These are phyloP conservation scores for Cokeromyces recurvatus DNA, from an alignment of 371 early-diverging fungal species.

Conservation along the genomic window DNA sequence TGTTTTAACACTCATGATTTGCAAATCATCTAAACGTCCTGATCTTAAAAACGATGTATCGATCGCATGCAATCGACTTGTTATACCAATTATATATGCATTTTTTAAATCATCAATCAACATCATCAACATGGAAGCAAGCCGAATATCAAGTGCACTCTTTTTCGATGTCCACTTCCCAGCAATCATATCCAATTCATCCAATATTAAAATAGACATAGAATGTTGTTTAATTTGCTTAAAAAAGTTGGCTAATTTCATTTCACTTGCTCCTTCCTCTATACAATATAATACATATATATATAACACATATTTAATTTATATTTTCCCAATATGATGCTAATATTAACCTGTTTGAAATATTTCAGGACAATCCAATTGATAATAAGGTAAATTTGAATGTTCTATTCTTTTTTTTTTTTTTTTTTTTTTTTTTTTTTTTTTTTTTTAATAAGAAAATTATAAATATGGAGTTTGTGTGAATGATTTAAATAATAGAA, in stretches of 20 bases:
- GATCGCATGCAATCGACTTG: slow-evolving; percentile 55
- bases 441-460: too few species aligned
- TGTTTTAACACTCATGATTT: slow-evolving; percentile 45
- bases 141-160: slow-evolving; percentile 29
- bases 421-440: too few species aligned
- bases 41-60: slow-evolving; percentile 51
- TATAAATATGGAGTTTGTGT: not conserved
- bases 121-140: slow-evolving; percentile 19
- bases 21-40: slow-evolving; percentile 51
- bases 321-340: too few species aligned
- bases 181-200: slow-evolving; percentile 62
- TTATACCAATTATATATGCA: slow-evolving; percentile 50
- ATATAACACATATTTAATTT: too few species aligned
- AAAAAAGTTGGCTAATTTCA: slow-evolving; percentile 38
- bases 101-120: slow-evolving; percentile 38
- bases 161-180: slow-evolving; percentile 35
- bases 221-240: slow-evolving; percentile 17
- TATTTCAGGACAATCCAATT: slow-evolving; percentile 68
- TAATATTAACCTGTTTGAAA: slow-evolving; percentile 63
- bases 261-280: slow-evolving; percentile 62
- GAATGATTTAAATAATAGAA: not conserved
- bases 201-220: slow-evolving; percentile 48
- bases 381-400: slow-evolving; percentile 50
- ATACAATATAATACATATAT: too few species aligned
- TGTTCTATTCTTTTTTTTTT: slow-evolving; percentile 21